Percentiles rank a stretch among this genome's conserved stretches.
Conservation (phyloP, 2,329 filamentous ascomycete species). For the Alternaria novae-zelandiae region DNA sequence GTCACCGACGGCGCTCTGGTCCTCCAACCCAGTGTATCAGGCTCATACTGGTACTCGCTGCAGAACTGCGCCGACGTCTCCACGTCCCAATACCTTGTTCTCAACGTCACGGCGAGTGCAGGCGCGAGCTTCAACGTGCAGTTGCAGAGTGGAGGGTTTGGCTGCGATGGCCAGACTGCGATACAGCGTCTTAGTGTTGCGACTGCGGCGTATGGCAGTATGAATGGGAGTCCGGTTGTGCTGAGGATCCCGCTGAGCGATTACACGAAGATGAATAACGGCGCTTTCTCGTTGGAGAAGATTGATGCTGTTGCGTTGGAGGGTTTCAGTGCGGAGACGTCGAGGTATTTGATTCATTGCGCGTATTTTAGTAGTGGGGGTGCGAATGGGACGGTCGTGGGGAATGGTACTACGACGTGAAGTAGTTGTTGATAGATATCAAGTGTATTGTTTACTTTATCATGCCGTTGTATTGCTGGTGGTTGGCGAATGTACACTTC, state of each 20-base stretch:
- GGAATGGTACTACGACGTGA: background rate
- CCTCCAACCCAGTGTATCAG: conserved; percentile 4
- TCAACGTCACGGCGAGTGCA: conserved; percentile 7
- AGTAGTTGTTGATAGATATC: background rate
- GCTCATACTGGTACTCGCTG: conserved; percentile 14
- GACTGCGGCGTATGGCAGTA: background rate
- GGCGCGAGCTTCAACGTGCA: conserved; percentile 12
- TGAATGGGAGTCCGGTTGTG: conserved; percentile 4
- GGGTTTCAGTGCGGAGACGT: conserved; percentile 1
- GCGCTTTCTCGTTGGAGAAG: background rate
- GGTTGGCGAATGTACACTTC: background rate
- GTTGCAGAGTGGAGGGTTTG: conserved; percentile 5
- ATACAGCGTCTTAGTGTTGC: conserved; percentile 7
- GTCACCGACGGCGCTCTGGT: conserved; percentile 2
- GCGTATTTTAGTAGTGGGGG: conserved; percentile 6
- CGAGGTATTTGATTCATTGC: conserved; percentile 5
- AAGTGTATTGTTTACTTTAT: background rate
- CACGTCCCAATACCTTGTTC: background rate
- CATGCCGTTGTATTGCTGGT: fast-evolving
- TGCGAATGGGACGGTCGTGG: background rate
- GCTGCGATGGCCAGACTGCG: background rate
- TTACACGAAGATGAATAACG: conserved; percentile 1
- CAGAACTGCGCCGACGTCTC: conserved; percentile 9
- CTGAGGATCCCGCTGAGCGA: conserved; percentile 5
- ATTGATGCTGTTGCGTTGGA: conserved; percentile 11